Conservation (phyloP, 2,329 filamentous ascomycete species). For the Aspergillus clavatus region DNA sequence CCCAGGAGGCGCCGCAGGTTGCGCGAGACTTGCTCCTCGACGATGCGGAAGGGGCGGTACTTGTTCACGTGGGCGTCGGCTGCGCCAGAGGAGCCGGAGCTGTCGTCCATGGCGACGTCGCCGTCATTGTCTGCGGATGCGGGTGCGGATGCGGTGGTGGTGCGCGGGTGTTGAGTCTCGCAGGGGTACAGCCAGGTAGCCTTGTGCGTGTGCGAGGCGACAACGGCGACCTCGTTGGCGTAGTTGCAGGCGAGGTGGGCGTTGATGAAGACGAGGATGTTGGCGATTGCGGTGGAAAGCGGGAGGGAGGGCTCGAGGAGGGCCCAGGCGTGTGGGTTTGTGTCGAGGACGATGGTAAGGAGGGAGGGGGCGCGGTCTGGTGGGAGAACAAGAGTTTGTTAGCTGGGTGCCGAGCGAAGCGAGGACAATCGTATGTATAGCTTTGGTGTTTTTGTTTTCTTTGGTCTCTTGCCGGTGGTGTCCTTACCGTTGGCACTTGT, state of each 20-base stretch:
- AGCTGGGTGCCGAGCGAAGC: too few species aligned
- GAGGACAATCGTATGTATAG: too few species aligned
- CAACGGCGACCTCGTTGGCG: conserved; percentile 83
- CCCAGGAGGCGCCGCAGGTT: conserved; percentile 71
- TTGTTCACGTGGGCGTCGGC: conserved; percentile 65
- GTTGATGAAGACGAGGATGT: conserved; percentile 93
- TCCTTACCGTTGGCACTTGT: conserved; percentile 41
- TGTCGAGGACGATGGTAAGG: conserved; percentile 87
- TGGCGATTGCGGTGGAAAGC: conserved; percentile 76
- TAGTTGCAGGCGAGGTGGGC: conserved; percentile 92
- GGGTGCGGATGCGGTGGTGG: conserved; percentile 8
- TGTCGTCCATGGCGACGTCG: conserved; percentile 58
- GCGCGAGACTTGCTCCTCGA: conserved; percentile 73
- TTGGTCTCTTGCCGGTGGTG: neutral
- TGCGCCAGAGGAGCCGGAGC: conserved; percentile 32
- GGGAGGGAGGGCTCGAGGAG: conserved; percentile 69
- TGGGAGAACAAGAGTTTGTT: too few species aligned
- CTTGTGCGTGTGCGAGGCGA: conserved; percentile 82
- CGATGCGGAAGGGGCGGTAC: conserved; percentile 82
- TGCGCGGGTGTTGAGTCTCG: neutral
- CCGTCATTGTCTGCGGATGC: conserved; percentile 34
- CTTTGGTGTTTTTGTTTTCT: conserved; percentile 1
- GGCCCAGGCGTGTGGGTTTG: conserved; percentile 92
- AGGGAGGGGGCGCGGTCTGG: conserved; percentile 68
- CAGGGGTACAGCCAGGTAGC: conserved; percentile 86